These are phyloP conservation scores for Aspergillus vadensis DNA, from an alignment of 2,329 filamentous ascomycete species.

Conservation along the genomic window DNA sequence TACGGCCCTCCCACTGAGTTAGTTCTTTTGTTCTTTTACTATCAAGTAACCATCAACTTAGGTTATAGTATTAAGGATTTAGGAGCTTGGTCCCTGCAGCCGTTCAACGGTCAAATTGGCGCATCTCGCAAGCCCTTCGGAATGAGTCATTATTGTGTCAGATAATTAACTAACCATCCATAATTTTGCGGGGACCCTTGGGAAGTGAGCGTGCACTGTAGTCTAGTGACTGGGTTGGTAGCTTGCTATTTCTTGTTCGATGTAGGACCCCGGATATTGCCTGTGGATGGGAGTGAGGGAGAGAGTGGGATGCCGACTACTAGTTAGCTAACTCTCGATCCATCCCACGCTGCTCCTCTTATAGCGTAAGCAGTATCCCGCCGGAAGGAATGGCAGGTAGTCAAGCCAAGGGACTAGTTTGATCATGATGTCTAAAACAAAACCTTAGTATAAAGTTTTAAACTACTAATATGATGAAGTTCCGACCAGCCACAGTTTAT, in stretches of 20 bases:
- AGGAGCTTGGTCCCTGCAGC: constrained; percentile 2
- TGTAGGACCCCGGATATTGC: no score
- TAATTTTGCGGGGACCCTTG: no score
- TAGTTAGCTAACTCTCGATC: no score
- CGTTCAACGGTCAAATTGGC: neutral
- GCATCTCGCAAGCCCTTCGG: neutral
- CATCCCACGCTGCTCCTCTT: neutral
- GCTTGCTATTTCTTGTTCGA: no score
- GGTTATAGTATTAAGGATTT: neutral
- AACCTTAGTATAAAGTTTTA: neutral
- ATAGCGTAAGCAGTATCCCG: neutral
- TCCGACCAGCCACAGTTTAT: neutral
- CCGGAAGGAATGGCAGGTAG: neutral
- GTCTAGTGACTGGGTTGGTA: neutral
- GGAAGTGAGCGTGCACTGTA: neutral
- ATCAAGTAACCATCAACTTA: no score
- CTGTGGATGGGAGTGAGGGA: no score
- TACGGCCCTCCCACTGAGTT: neutral
- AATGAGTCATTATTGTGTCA: neutral
- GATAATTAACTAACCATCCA: neutral
- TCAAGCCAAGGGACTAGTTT: neutral
- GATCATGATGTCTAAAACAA: neutral
- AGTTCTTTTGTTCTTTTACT: no score
- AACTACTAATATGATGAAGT: neutral
- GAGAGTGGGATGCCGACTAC: no score